A percentile compares a stretch with the other conserved stretches of the same genome.
phyloP scores from a whole-genome alignment of 768 basidiomycete genomes.

The Podaxis sp. region DNA sequence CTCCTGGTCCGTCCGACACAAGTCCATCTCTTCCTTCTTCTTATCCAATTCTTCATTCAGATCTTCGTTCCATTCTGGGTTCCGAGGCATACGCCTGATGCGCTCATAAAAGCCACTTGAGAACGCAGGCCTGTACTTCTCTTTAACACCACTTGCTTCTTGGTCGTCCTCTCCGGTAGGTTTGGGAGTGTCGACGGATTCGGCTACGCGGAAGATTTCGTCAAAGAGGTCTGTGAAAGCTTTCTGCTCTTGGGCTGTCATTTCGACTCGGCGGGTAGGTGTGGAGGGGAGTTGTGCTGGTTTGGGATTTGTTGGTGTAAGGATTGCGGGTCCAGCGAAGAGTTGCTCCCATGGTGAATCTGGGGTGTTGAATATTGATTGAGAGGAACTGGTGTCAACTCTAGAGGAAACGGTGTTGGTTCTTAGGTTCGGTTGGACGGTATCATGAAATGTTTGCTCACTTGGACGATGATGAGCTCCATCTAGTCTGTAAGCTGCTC shows the following conservation, averaged over 20 bases:
- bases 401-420: not conserved
- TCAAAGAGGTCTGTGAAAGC: slow-evolving; percentile 23
- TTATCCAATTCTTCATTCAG: slow-evolving; percentile 55
- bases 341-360: slow-evolving; percentile 16
- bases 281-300: not conserved
- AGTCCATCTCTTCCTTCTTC: slow-evolving; percentile 70
- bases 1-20: slow-evolving; percentile 62
- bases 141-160: not conserved
- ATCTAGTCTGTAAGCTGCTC: not conserved
- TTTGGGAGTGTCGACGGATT: not conserved
- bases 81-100: slow-evolving; percentile 50
- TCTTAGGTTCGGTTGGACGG: not conserved
- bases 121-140: not conserved
- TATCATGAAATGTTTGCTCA: not conserved
- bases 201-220: slow-evolving; percentile 6
- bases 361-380: slow-evolving; percentile 12
- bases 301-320: not conserved
- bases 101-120: slow-evolving; percentile 38
- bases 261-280: slow-evolving; percentile 12
- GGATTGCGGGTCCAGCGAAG: slow-evolving; percentile 8
- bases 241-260: slow-evolving; percentile 13
- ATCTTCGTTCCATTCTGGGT: slow-evolving; percentile 49
- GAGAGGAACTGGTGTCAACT: not conserved
- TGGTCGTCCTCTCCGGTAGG: not conserved
- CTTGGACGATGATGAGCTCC: slow-evolving; percentile 4